phyloP scores from a whole-genome alignment of 2,329 filamentous ascomycete species.

The Cadophora malorum region DNA sequence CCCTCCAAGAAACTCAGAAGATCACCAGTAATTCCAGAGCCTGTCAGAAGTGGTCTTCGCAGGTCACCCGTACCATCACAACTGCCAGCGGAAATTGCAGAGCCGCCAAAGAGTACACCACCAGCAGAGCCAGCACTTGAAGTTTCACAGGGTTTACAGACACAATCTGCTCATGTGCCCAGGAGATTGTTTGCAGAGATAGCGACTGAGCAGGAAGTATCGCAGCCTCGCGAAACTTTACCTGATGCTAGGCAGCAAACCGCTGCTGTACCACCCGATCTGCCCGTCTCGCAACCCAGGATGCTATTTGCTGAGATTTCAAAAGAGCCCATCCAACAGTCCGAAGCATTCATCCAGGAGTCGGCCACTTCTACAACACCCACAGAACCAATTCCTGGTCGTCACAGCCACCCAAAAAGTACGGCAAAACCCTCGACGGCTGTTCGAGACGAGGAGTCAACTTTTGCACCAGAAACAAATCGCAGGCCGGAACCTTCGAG shows the following conservation, averaged over 20 bases:
- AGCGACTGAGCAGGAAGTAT: not conserved
- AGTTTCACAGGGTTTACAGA: not conserved
- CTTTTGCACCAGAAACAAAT: not conserved
- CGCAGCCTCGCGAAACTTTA: not conserved
- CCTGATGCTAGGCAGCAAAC: conserved; percentile 18
- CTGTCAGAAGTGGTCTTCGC: not conserved
- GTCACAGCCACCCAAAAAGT: not conserved
- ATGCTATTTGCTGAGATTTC: conserved; percentile 12
- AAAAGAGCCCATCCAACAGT: not conserved
- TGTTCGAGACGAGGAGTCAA: not conserved
- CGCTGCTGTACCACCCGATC: not conserved
- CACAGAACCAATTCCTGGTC: conserved; percentile 27
- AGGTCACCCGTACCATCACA: conserved; percentile 22
- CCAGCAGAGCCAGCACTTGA: not conserved
- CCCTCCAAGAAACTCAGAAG: conserved; percentile 3
- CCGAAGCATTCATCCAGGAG: not conserved
- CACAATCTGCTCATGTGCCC: not conserved
- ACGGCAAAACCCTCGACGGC: not conserved
- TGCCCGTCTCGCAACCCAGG: conserved; percentile 1
- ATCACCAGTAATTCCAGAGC: conserved; percentile 4
- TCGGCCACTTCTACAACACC: conserved; percentile 32
- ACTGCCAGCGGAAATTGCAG: not conserved
- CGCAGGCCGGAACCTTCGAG: conserved; percentile 6
- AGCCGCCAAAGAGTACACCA: not conserved
- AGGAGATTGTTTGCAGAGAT: conserved; percentile 13